Percentiles rank a stretch among this genome's conserved stretches.
Conservation (phyloP, 352 stramenopile species). For the Pythium rhizo-oryzae region DNA sequence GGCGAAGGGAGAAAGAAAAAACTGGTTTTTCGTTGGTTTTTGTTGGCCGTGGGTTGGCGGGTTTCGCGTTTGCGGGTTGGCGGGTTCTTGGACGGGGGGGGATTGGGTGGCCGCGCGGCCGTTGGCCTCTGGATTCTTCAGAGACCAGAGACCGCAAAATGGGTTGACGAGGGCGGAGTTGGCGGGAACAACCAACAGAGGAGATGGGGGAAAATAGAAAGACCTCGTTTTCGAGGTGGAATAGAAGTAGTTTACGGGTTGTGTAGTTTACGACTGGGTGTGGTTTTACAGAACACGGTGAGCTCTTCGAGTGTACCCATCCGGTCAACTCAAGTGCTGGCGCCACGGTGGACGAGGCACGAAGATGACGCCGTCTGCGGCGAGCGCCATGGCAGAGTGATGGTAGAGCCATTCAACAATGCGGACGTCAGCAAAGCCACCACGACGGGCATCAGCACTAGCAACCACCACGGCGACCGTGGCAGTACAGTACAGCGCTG, state of each 20-base stretch:
- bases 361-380: not conserved
- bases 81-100: not conserved
- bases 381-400: not conserved
- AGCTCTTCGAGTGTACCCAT: not conserved
- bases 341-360: not conserved
- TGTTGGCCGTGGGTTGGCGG: constrained; percentile 1
- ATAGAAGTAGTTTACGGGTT: constrained; percentile 8
- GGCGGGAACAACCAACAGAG: not conserved
- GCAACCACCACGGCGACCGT: too few relatives aligned
- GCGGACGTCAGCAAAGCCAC: not conserved
- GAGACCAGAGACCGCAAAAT: not conserved
- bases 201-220: not conserved
- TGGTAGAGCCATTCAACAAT: not conserved
- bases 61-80: not conserved
- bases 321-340: not conserved
- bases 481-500: too few relatives aligned
- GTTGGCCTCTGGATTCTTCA: too few relatives aligned
- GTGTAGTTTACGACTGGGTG: too few relatives aligned
- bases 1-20: not conserved
- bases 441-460: too few relatives aligned
- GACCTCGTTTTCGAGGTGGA: constrained; percentile 19
- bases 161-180: not conserved
- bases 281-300: constrained; percentile 7
- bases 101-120: too few relatives aligned
- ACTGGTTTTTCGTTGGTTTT: constrained; percentile 8